Conservation (phyloP, 2,329 filamentous ascomycete species). For the Chalaropsis ovoidea region DNA sequence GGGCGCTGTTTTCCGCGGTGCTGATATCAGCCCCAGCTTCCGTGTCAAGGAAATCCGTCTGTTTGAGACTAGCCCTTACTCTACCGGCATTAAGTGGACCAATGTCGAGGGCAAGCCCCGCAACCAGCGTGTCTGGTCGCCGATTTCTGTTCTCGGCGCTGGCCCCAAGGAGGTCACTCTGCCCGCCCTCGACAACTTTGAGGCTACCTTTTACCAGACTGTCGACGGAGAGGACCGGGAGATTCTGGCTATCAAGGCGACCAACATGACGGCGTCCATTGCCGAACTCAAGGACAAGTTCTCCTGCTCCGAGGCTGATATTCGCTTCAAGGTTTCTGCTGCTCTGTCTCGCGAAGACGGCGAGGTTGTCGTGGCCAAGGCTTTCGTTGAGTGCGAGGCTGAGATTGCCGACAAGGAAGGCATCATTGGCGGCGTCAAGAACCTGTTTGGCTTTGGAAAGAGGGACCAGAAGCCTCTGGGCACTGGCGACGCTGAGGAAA, state of each 20-base stretch:
- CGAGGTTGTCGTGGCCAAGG: slow-evolving; percentile 65
- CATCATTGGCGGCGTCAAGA: slow-evolving; percentile 89
- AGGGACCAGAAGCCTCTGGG: slow-evolving; percentile 67
- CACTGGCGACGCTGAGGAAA: slow-evolving; percentile 52
- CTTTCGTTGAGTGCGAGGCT: slow-evolving; percentile 75
- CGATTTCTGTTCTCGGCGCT: slow-evolving; percentile 62
- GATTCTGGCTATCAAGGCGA: slow-evolving; percentile 58
- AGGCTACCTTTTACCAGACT: slow-evolving; percentile 69
- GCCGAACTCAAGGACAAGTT: slow-evolving; percentile 66
- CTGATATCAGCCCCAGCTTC: slow-evolving; percentile 86
- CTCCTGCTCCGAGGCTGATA: slow-evolving; percentile 63
- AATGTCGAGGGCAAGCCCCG: slow-evolving; percentile 57
- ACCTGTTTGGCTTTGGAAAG: slow-evolving; percentile 85
- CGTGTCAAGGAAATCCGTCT: slow-evolving; percentile 92
- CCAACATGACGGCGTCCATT: slow-evolving; percentile 79
- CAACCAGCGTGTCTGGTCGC: slow-evolving; percentile 73
- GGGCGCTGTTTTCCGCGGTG: slow-evolving; percentile 88
- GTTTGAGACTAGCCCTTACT: slow-evolving; percentile 64
- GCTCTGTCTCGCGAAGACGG: slow-evolving; percentile 63
- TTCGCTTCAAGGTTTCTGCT: slow-evolving; percentile 69
- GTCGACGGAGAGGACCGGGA: slow-evolving; percentile 49
- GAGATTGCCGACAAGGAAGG: slow-evolving; percentile 64
- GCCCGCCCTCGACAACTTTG: slow-evolving; percentile 71
- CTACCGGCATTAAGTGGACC: slow-evolving; percentile 65
- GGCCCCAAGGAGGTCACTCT: slow-evolving; percentile 77